These are phyloP conservation scores for Camillea tinctor DNA, from an alignment of 2,329 filamentous ascomycete species.

Conservation along the genomic window DNA sequence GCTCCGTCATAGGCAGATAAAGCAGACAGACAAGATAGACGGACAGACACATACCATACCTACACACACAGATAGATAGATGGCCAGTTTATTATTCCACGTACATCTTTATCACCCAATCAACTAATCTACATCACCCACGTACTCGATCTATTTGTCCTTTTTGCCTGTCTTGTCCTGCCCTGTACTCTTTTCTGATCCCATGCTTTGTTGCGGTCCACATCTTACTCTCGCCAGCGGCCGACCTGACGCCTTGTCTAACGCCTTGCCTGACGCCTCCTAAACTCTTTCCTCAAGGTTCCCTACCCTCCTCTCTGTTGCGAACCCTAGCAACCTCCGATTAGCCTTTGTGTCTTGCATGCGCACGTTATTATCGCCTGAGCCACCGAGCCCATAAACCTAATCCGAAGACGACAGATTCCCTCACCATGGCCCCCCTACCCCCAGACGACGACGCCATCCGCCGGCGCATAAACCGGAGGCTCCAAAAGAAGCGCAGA, in stretches of 20 bases:
- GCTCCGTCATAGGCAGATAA: too few relatives aligned
- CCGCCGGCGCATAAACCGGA: constrained; percentile 40
- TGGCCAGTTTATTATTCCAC: neutral
- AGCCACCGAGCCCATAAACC: constrained; percentile 11
- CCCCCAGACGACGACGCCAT: constrained; percentile 35
- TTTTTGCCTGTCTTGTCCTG: neutral
- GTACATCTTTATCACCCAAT: constrained; percentile 2
- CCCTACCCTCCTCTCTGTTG: constrained; percentile 4
- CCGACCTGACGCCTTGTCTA: too few relatives aligned
- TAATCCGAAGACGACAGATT: constrained; percentile 4
- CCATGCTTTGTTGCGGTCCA: neutral
- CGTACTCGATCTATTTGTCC: neutral
- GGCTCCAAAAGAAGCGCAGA: constrained; percentile 45
- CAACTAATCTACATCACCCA: neutral
- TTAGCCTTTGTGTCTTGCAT: constrained; percentile 11
- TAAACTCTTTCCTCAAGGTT: neutral
- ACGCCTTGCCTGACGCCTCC: neutral
- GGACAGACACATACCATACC: neutral
- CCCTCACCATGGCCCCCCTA: constrained; percentile 26
- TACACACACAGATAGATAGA: neutral
- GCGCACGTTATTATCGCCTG: constrained; percentile 13
- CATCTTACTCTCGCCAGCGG: neutral
- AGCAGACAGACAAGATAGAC: too few relatives aligned
- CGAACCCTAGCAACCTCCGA: constrained; percentile 8
- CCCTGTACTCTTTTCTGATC: neutral